Base-by-base conservation (phyloP, 805 yeast genomes). In the Kregervanrija fluxuum region DNA sequence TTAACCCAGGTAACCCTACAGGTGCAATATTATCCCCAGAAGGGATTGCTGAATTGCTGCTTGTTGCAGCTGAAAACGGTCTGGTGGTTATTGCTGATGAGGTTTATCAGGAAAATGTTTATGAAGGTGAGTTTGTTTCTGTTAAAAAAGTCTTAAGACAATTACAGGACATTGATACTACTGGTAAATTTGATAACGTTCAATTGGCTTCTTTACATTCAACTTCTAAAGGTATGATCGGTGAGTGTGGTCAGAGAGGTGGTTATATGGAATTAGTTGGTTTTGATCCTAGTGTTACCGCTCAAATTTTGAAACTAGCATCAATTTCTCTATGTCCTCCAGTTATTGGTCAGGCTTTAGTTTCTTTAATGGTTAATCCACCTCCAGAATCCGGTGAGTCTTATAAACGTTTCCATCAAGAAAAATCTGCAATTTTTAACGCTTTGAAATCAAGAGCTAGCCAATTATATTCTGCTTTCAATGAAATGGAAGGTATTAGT, bases 221-320 rank as follows among this genome's bases (percentile, higher is more conserved):
- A n/a, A 88, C 95, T 37, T 91, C 98, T 11, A 93, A 93, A 67
- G 99, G 99, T 64, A 88, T 89, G 54, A 77, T 88, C 50, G 99
- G 99, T 50, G 99, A 93, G 68, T 93, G 99, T 74, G 99, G 99
- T 48, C 99, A 93, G 70, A 81, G 99, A 68, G 99, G 98, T 56
- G 99, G 99, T 5, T 93, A 90, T 71, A 85, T 93, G 93, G 99
- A 93, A 66, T 68, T 90, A 8, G 75, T 82, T 10, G 96, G 96
- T 1, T 85, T 93, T 66, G 69, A 74, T 11, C 71, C 70, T 3
- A 89, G 83, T 38, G 82, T 90, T 13, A 68, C 73, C 54, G 85
- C 78, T 30, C 75, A 85, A 44, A 73, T 93, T 43, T 72, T 84
- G 64, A 93, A 93, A 68, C 70, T 95, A 54, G 95, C 95, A 13